Evolutionary conservation across 2,329 filamentous ascomycete species (phyloP), one percentile per base, ranked within the genome.

Genomic region (Ramularia endophylla): DNA sequence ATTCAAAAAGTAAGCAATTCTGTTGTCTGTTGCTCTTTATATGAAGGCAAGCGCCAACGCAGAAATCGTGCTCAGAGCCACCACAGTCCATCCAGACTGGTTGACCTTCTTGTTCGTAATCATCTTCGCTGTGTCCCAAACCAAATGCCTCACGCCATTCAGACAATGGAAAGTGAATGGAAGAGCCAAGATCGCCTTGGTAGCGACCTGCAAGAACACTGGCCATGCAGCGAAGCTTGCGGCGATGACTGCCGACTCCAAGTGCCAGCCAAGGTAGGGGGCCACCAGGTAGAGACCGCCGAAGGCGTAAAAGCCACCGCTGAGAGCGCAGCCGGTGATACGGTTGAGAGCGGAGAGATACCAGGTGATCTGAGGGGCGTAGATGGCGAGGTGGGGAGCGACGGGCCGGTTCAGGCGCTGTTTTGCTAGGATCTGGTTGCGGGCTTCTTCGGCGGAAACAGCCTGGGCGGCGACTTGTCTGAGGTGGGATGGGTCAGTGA

Each of bases 291-390:
- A 95, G 40, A 83, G 78, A 52, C 80, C 67, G 50, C 84, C 81
- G 72, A 87, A 95, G 63, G 79, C 66, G 75, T 95, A 95, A 50
- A 94, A 74, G 36, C 72, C 68, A 51, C 83, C 85, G 46, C 81
- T 82, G 53, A 94, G 75, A 46, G 74, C 66, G 60, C 75, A 69
- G 58, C 87, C 89, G n/a, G 87, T 90, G 70, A 95, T 80, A 59
- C 89, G 87, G 72, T 88, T 85, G 68, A 86, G 75, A 43, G 73
- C 80, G 55, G 80, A 81, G 54, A 75, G 74, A 66, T 86, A 82
- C 83, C 82, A 95, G 56, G 87, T 92, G 69, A 95, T 85, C 66
- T 87, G 80, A 46, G 83, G 78, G 65, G 80, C 77, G 80, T 95
- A 95, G 77, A 94, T 89, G 60, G 70, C 65, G 50, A 95, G 78